These are phyloP conservation scores for Chlamydomonas asymmetrica DNA, from an alignment of 139 green algal species.

Conservation along the genomic window DNA sequence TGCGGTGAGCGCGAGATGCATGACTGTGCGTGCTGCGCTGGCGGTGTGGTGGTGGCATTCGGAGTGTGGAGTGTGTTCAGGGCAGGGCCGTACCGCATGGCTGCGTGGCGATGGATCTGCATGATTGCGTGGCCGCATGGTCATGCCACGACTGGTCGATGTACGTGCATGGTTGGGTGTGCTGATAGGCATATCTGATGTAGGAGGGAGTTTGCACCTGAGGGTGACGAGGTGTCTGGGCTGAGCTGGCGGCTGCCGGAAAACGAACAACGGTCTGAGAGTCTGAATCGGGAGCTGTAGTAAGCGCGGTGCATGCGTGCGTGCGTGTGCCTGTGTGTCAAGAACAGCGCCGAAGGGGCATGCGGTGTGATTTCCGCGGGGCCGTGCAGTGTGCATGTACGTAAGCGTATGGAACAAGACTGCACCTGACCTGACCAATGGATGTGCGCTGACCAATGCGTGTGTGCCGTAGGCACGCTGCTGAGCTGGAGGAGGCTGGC, in stretches of 20 bases:
- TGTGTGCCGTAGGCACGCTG: constrained; percentile 69
- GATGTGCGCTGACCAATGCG: too few species aligned
- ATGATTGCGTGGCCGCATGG: not conserved
- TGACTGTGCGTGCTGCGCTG: not conserved
- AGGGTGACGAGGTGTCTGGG: too few species aligned
- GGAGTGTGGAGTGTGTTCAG: not conserved
- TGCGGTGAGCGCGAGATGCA: constrained; percentile 29
- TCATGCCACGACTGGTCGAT: not conserved
- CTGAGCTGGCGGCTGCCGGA: too few species aligned
- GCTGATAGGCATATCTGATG: too few species aligned
- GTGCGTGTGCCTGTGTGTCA: too few species aligned
- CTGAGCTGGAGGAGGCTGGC: constrained; percentile 81
- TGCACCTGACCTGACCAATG: not conserved
- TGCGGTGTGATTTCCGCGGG: not conserved
- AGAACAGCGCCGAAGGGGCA: too few species aligned
- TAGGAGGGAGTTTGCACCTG: too few species aligned
- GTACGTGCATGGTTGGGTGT: not conserved
- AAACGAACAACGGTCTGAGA: too few species aligned
- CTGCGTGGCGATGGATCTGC: not conserved
- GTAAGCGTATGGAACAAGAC: too few species aligned
- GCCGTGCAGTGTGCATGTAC: not conserved
- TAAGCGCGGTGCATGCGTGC: too few species aligned
- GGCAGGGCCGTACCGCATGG: not conserved
- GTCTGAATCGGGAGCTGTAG: too few species aligned
- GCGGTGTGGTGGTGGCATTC: not conserved